Evolutionary conservation across 108 stramenopile genomes (phyloP).

Genomic region (Pseudonitzschia pungens): DNA sequence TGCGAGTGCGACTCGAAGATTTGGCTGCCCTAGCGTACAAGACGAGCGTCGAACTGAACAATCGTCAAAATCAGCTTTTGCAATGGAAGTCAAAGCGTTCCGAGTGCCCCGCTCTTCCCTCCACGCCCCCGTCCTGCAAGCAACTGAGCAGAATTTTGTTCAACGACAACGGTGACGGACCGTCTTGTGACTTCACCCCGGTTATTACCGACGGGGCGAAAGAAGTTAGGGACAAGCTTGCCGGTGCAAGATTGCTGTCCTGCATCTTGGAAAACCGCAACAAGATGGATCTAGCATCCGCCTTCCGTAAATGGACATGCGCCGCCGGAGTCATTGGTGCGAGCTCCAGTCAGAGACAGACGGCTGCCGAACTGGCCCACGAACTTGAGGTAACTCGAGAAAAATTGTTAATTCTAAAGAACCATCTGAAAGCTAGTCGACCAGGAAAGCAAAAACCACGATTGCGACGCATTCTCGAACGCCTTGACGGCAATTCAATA

Average conservation of each 20-base stretch:
- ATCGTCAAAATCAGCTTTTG: slow-evolving; percentile 3
- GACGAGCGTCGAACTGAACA: slow-evolving; percentile 11
- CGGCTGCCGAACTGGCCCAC: slow-evolving; percentile 21
- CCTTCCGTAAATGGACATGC: slow-evolving; percentile 33
- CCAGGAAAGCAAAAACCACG: slow-evolving; percentile 11
- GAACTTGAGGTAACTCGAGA: slow-evolving; percentile 28
- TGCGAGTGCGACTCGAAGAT: slow-evolving; percentile 19
- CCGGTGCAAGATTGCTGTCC: slow-evolving; percentile 9
- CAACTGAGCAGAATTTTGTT: background rate
- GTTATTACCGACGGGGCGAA: background rate
- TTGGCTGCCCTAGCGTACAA: slow-evolving; percentile 14
- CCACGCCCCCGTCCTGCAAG: slow-evolving; percentile 9
- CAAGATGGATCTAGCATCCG: slow-evolving; percentile 12
- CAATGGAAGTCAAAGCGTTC: slow-evolving; percentile 14
- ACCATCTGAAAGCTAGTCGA: slow-evolving; percentile 7
- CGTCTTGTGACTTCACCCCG: background rate
- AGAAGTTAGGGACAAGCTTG: slow-evolving; percentile 10
- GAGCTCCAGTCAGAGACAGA: slow-evolving; percentile 4
- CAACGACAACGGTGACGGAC: background rate
- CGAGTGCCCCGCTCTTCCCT: slow-evolving; percentile 4
- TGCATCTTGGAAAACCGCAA: slow-evolving; percentile 14
- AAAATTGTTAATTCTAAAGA: slow-evolving; percentile 26
- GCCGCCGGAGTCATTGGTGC: slow-evolving; percentile 11
- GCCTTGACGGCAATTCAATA: background rate
- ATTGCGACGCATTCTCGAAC: slow-evolving; percentile 15